These are phyloP conservation scores for Chytriomyces sp. DNA, from an alignment of 192 early-diverging fungal species.

Conservation along the genomic window DNA sequence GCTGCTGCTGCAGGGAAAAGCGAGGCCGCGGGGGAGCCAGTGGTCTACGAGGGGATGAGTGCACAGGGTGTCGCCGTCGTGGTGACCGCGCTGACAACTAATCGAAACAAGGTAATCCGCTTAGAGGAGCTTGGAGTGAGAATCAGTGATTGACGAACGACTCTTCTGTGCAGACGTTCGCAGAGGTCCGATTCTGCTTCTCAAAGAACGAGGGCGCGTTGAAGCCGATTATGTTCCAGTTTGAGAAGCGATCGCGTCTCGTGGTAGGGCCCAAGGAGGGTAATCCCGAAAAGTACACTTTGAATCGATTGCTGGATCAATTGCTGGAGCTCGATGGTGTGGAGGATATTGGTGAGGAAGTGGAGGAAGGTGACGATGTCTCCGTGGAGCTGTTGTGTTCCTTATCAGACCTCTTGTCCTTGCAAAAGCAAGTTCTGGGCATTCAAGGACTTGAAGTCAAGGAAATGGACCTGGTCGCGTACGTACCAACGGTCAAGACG, in stretches of 20 bases:
- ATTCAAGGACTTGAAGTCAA: conserved; percentile 59
- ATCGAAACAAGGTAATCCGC: conserved; percentile 37
- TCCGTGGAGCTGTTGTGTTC: conserved; percentile 61
- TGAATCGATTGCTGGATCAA: conserved; percentile 61
- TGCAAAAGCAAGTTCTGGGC: conserved; percentile 48
- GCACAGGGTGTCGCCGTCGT: conserved; percentile 65
- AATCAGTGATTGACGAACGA: neutral
- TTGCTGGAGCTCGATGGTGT: conserved; percentile 64
- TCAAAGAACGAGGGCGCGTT: conserved; percentile 60
- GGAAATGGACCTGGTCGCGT: conserved; percentile 56
- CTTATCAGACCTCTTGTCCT: conserved; percentile 48
- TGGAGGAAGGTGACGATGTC: conserved; percentile 14
- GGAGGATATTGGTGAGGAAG: conserved; percentile 52
- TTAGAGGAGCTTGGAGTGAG: neutral
- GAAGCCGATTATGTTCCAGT: conserved; percentile 67
- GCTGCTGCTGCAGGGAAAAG: conserved; percentile 24
- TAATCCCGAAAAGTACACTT: conserved; percentile 41
- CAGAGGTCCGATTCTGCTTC: conserved; percentile 63
- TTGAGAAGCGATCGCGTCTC: conserved; percentile 66
- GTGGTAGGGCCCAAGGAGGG: conserved; percentile 40
- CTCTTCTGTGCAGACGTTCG: conserved; percentile 57
- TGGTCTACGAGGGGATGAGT: conserved; percentile 68
- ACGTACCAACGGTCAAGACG: conserved; percentile 49
- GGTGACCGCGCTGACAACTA: conserved; percentile 65
- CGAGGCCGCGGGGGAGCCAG: conserved; percentile 35